Base-by-base conservation (phyloP, 768 basidiomycete genomes). In the Boletales sp. region DNA sequence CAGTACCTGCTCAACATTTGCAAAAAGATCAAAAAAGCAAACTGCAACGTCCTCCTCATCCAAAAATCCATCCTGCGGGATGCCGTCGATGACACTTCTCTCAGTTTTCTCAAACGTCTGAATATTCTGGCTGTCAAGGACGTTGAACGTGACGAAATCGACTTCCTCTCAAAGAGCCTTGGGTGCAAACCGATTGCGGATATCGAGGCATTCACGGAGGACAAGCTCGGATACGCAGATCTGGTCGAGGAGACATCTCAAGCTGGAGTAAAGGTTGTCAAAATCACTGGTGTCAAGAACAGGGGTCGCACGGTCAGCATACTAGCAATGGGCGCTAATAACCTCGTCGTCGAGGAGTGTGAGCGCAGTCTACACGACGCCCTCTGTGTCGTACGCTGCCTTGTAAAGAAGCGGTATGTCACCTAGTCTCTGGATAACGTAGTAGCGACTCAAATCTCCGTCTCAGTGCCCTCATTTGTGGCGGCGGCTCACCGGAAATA, bases 1-100 rank as follows among this genome's bases (percentile, higher is more conserved):
- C 91, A 94, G 70, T 98, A 99, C 69, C 81, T 99, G 50, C 84
- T 99, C 62, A 97, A 94, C 68, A 82, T 98, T 47, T 95, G 92
- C 84, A 98, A 98, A 73, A 94, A 94, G 72, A 98, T 99, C 72
- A 99, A 98, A 71, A 97, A 97, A 73, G 86, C 94, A n/a, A 94
- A 94, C 58, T 98, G 97, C 80, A 99, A 98, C 62, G 97, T 97
- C 44, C 84, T 99, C 43, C 81, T 99, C 40, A 97, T 99, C 64
- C 97, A 99, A 78, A 99, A 99, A 70, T 98, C 97, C 39, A 99
- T 99, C 65, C 82, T 99, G 38, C 91, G 97, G 45, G 97, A 99
- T 63, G 97, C 95, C n/a, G 94, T 98, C 49, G 97, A 95, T 67
- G 97, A 97, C 53, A 87, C 93, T 18, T 93, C 97, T 8, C 86